A percentile compares a stretch with the other conserved stretches of the same genome.
Evolutionary conservation across 2,329 filamentous ascomycete genomes (phyloP).

Genomic region (Metarhizium anisopliae): DNA sequence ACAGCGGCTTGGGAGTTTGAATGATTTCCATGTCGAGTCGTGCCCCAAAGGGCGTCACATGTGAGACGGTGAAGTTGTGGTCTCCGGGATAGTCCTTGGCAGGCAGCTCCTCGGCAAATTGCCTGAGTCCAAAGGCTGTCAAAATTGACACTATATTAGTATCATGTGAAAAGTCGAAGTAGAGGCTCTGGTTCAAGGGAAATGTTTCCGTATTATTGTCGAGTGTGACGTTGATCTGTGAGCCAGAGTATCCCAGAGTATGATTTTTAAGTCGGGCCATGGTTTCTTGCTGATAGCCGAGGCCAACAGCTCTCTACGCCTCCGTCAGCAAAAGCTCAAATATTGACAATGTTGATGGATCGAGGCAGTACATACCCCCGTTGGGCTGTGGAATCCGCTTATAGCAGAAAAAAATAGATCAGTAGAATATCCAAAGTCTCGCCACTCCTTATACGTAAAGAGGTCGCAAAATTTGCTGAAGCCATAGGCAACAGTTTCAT

Average conservation of each 20-base stretch:
- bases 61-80: slow-evolving; percentile 56
- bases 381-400: slow-evolving; percentile 54
- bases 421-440: slow-evolving; percentile 60
- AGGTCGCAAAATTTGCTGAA: slow-evolving; percentile 66
- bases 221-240: slow-evolving; percentile 60
- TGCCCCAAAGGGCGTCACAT: slow-evolving; percentile 63
- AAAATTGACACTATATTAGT: slow-evolving; percentile 63
- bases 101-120: slow-evolving; percentile 55
- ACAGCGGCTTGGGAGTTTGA: slow-evolving; percentile 53
- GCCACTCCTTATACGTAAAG: slow-evolving; percentile 69
- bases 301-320: slow-evolving; percentile 54
- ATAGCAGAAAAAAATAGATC: slow-evolving; percentile 58
- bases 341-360: background rate
- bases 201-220: slow-evolving; percentile 61
- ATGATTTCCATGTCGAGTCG: slow-evolving; percentile 69
- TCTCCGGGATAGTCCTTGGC: slow-evolving; percentile 43
- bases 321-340: background rate
- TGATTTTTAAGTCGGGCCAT: slow-evolving; percentile 62
- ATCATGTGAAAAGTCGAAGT: slow-evolving; percentile 73
- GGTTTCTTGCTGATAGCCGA: slow-evolving; percentile 66
- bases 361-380: slow-evolving; percentile 36
- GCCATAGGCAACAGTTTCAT: slow-evolving; percentile 69
- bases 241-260: slow-evolving; percentile 47
- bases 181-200: slow-evolving; percentile 62
- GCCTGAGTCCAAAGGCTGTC: slow-evolving; percentile 62